phyloP scores from a whole-genome alignment of 2,329 filamentous ascomycete species.

The Colletotrichum orchidophilum region DNA sequence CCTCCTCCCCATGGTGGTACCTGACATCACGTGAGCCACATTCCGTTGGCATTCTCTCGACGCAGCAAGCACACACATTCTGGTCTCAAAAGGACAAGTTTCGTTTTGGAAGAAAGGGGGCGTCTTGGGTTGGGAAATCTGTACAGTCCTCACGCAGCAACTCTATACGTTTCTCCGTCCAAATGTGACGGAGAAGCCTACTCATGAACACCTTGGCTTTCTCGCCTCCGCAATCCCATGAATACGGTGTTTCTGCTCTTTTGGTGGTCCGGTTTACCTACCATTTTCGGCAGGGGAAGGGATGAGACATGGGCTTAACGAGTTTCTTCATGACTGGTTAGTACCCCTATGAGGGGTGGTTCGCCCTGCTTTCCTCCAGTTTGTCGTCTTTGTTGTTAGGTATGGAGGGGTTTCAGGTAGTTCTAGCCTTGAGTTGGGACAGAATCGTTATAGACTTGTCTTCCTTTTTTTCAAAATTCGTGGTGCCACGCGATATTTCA shows the following conservation, averaged over 20 bases:
- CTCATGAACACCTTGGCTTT: conserved; percentile 30
- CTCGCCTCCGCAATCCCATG: conserved; percentile 25
- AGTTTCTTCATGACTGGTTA: conserved; percentile 19
- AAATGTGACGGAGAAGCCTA: conserved; percentile 30
- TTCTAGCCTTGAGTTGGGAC: conserved; percentile 21
- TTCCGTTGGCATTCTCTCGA: conserved; percentile 32
- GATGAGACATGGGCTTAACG: conserved; percentile 12
- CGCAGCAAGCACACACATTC: conserved; percentile 34
- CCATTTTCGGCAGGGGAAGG: conserved; percentile 12
- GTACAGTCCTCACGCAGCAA: conserved; percentile 41
- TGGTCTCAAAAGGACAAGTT: conserved; percentile 41
- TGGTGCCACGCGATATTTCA: neutral
- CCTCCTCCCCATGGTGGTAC: conserved; percentile 33
- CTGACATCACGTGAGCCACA: conserved; percentile 34
- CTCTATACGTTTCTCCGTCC: conserved; percentile 30
- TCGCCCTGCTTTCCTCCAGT: conserved; percentile 9
- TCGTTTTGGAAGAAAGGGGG: conserved; percentile 44
- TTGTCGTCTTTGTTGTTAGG: conserved; percentile 22
- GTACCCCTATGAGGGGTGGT: conserved; percentile 19
- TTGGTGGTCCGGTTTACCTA: conserved; percentile 6
- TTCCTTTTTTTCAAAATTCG: neutral
- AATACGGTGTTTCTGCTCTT: conserved; percentile 29
- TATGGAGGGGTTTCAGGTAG: conserved; percentile 21
- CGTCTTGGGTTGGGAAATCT: conserved; percentile 44
- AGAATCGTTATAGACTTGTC: conserved; percentile 32